Base-by-base conservation (phyloP, 2,329 filamentous ascomycete genomes). In the Aspergillus chevalieri region DNA sequence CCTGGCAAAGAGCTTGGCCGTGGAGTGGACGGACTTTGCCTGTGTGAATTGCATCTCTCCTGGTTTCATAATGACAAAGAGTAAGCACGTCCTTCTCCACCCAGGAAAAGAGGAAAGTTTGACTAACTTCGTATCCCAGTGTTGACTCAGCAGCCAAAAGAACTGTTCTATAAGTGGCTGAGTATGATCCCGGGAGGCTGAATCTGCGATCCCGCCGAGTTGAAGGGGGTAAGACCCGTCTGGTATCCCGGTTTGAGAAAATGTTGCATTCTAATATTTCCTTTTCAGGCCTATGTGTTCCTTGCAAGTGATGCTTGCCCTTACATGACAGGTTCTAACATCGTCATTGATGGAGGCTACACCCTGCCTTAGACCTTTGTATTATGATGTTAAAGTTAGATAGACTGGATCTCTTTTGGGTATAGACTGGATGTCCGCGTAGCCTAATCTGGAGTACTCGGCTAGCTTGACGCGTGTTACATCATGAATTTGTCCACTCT, bases 11-110 rank as follows among this genome's bases (percentile, higher is more conserved):
- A 49, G 47, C 22, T 24, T 57, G 24, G 47, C 52, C 1, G 49
- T 55, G 1, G 55, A 57, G 14, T 57, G 55, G 55, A 39, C 49
- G 1, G 51, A 55, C 10, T 57, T 57, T 47, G 51, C 50, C 4
- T 52, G 55, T 3, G 51, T 57, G 5, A 55, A 57, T 42, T 52
- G 48, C 19, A 46, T 52, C 21, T 49, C 42, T 2, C 48, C 49
- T 6, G 53, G 52, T 2, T 51, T 45, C 17, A 50, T 52, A 10
- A 39, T 43, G 34, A 52, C 47, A 22, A 44, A 45, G 3, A 49
- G 42, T 45, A 44, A 17, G 47, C 9, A 15, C 36, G 2, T 24
- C 24, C 8, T 24, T 24, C 15, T 17, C 4, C 34, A 10, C 4
- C 15, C 14, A 14, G n/a, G n/a, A n/a, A n/a, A 38, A 6, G 34